Percentiles rank a stretch among this genome's conserved stretches.
phyloP scores from a whole-genome alignment of 2,329 filamentous ascomycete genomes.

The Aspergillus melleus region DNA sequence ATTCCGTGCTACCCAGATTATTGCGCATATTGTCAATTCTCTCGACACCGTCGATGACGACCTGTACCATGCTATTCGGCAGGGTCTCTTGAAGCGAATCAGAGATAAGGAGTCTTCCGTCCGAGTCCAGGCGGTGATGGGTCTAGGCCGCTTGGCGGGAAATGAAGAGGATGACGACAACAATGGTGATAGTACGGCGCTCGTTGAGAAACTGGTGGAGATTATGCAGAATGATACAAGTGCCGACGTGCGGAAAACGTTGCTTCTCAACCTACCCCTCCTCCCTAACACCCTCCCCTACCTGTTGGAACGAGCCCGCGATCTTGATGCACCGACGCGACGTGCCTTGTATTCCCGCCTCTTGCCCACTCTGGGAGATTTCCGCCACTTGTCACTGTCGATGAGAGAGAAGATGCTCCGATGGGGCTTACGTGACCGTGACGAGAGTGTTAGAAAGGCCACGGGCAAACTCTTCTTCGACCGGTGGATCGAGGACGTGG shows the following conservation, averaged over 20 bases:
- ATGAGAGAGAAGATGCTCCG: slow-evolving; percentile 94
- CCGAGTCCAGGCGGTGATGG: slow-evolving; percentile 85
- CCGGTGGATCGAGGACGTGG: slow-evolving; percentile 97
- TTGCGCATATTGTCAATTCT: slow-evolving; percentile 89
- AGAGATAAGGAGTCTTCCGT: slow-evolving; percentile 94
- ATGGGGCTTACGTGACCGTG: slow-evolving; percentile 91
- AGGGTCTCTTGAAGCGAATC: slow-evolving; percentile 78
- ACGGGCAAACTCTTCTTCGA: slow-evolving; percentile 87
- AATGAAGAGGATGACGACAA: slow-evolving; percentile 68
- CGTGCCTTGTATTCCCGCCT: slow-evolving; percentile 84
- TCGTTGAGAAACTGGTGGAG: slow-evolving; percentile 81
- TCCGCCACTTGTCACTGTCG: slow-evolving; percentile 85
- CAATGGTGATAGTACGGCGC: slow-evolving; percentile 65
- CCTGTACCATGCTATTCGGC: slow-evolving; percentile 77
- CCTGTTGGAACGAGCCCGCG: slow-evolving; percentile 84
- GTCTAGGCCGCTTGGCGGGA: slow-evolving; percentile 79
- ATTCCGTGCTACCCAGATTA: slow-evolving; percentile 84
- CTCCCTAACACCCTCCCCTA: slow-evolving; percentile 79
- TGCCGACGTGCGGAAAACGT: slow-evolving; percentile 84
- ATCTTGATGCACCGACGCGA: slow-evolving; percentile 80
- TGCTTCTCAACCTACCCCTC: slow-evolving; percentile 88
- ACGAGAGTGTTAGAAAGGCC: slow-evolving; percentile 90
- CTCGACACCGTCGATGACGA: slow-evolving; percentile 91
- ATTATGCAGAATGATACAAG: slow-evolving; percentile 92
- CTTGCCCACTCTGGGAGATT: slow-evolving; percentile 86